Evolutionary conservation across 192 early-diverging fungal species (phyloP), one percentile per base, ranked within the genome.

Genomic region (Geranomyces michiganensis): DNA sequence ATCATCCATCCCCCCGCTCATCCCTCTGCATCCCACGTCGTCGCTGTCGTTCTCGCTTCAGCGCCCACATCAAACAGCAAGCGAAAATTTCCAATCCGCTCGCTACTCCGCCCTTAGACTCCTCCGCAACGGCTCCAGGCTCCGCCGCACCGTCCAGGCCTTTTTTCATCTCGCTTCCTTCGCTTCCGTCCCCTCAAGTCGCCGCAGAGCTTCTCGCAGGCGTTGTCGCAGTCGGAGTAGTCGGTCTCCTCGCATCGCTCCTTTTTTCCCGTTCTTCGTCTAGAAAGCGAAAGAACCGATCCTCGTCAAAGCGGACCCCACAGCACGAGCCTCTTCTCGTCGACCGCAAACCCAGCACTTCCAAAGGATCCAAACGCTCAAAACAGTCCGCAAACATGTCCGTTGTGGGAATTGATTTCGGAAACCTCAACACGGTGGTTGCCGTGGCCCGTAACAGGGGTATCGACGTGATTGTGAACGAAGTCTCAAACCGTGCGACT

Each of bases 361-460:
- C 45, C 21, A 43, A 43, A 66, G 41, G 22, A 17, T 66, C 55
- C 47, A 68, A 47, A 60, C 30, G n/a, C 68, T 17, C 17, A 1
- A 29, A 61, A 17, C 22, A 29, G 43, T 27, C 26, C 3, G 24
- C 24, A 44, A 67, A 44, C 65, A 89, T 89, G 87, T 85, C 79
- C 67, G 87, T 88, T 76, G 78, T 94, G 79, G 96, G 96, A 76
- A 91, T 98, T 81, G 96, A 98, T 85, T 90, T 98, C 79, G 96
- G 96, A 73, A 97, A 92, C 80, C 86, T 98, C 73, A 91, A 95
- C 79, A 92, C 94, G 76, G 92, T 96, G 73, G 93, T 98, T 71
- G 95, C 96, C 62, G 94, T 98, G 45, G 96, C 95, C 46, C 85
- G 96, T 80, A 98, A 98, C 85, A 91, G 94, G 70, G 96, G 96